These are phyloP conservation scores for Petunia hybrid DNA, from an alignment of 305 asterid species.

Conservation along the genomic window DNA sequence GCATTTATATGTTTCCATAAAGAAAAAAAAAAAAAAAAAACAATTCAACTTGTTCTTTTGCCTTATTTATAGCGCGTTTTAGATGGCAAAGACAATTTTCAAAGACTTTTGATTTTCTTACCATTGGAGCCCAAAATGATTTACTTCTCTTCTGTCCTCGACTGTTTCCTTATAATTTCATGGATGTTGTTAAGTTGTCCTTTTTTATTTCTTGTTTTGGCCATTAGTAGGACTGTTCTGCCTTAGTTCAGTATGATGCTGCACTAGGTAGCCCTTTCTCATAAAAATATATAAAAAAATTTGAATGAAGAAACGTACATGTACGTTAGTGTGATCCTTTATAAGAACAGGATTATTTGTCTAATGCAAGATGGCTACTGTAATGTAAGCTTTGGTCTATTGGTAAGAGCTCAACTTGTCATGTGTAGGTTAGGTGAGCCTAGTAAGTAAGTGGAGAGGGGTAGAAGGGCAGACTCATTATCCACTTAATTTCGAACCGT, in stretches of 20 bases:
- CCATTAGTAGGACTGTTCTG: neutral
- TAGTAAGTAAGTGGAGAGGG: too few species aligned
- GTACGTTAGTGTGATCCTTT: neutral
- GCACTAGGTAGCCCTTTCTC: neutral
- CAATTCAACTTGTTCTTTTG: neutral
- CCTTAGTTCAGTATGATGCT: neutral
- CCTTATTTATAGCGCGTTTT: neutral
- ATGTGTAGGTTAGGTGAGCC: too few species aligned
- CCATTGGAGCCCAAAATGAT: neutral
- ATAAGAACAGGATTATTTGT: neutral
- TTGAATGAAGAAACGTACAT: neutral
- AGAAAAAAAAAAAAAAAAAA: too few species aligned
- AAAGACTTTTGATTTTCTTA: neutral
- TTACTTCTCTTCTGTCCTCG: neutral
- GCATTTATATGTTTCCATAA: conserved; percentile 25
- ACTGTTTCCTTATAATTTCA: conserved; percentile 10
- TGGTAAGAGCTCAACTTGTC: too few species aligned
- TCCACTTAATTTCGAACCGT: too few species aligned
- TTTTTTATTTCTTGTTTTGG: neutral
- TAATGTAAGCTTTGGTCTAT: neutral
- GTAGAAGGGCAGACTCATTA: too few species aligned
- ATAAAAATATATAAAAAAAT: neutral
- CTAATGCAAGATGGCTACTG: neutral
- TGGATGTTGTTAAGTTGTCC: neutral
- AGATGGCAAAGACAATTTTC: neutral